Base-by-base conservation (phyloP, 2,329 filamentous ascomycete genomes). In the Apiospora arundinis region DNA sequence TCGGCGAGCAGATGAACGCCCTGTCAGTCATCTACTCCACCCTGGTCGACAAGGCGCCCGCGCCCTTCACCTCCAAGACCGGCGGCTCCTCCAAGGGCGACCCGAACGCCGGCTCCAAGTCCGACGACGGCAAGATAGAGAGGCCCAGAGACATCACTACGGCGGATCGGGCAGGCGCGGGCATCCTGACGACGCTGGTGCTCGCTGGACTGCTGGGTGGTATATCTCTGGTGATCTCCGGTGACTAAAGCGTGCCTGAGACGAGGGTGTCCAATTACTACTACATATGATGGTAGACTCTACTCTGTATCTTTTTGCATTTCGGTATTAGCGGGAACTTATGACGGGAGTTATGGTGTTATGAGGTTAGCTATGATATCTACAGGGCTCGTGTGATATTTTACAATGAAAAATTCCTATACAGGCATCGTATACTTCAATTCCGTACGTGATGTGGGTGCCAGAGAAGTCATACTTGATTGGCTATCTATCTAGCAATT, bases 1-100 rank as follows among this genome's bases (percentile, higher is more conserved):
- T 88, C 72, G 87, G 88, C 65, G 85, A 90, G 78, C 85, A 89
- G 78, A 86, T 90, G 79, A 86, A 85, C 73, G 87, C 86, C 0
- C 81, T 89, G 52, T 84, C 85, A 46, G 82, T 87, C 18, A 83
- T 90, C 56, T 84, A 85, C 69, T 82, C 82, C 2, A 82, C 83
- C 21, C 78, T 88, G n/a, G 77, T 84, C 60, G 76, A 79, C 66
- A 72, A 40, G 1, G 77, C 73, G 9, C 25, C 49, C 9, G 66
- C 71, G 6, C 56, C 75, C 28, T 71, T 74, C 48, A 76, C 75
- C 18, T 74, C 75, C 44, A 40, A 67, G 5, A 74, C 71, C 28
- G 77, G 78, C 23, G 77, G 78, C 28, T 77, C 77, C 44, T 78
- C 77, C 28, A 63, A 71, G 44, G 76, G 78, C 40, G 74, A 79